Base-by-base conservation (phyloP, 2,329 filamentous ascomycete genomes). In the Aspergillus brunneoviolaceus region DNA sequence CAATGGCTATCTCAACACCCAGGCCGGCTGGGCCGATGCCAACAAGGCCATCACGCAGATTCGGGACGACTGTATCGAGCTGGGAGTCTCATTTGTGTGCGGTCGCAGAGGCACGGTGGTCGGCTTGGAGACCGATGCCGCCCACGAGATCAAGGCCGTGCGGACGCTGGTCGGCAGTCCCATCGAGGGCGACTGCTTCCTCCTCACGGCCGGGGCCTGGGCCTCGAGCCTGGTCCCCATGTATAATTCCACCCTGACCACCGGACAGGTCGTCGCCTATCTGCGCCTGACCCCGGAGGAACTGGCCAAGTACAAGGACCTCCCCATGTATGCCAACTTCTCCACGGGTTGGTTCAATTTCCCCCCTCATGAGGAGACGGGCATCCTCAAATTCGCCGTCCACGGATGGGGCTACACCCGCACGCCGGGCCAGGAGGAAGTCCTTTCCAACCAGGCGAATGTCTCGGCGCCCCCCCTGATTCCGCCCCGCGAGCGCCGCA, bases 231-330 rank as follows among this genome's bases (percentile, higher is more conserved):
- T 71, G 6, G 57, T 69, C 5, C 51, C 62, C 2, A 59, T 66
- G 58, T 64, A 64, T n/a, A 60, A 67, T 23, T 61, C 65, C 4
- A 64, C 87, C 55, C 84, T 88, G 60, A 89, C 92, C 1, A 93
- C 91, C 0, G 92, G 90, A 10, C 92, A 96, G 69, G 83, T 85
- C 0, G 72, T 96, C 9, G 88, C 84, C 19, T 96, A 94, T 76
- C 76, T 96, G 63, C 81, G 87, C 60, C 81, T 96, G 62, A 89
- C 85, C 0, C 76, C 83, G 1, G 82, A 84, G 9, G 92, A 96
- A 75, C 84, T 91, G 72, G 51, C 67, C 47, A 63, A 66, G 54
- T 72, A 77, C 66, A 79, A 79, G 39, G 77, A 83, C n/a, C 85
- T 87, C 63, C 92, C 92, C 0, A 87, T 91, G 11, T 64, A 74